phyloP scores from a whole-genome alignment of 2,329 filamentous ascomycete species.

The Leptographium lundbergii region DNA sequence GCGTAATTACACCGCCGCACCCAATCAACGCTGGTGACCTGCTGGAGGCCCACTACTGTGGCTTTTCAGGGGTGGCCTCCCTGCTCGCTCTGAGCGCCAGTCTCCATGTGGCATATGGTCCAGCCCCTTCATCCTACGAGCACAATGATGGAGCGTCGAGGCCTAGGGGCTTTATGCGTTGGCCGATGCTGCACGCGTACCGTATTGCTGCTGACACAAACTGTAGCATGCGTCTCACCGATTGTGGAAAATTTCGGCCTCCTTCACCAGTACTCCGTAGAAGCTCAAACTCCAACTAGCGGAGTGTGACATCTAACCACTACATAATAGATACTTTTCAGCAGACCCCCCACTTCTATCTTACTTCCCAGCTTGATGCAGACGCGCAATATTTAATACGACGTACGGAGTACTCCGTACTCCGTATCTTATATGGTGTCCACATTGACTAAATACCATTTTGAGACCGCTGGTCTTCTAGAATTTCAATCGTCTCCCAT shows the following conservation, averaged over 20 bases:
- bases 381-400: neutral
- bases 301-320: neutral
- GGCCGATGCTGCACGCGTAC: neutral
- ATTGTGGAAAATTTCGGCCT: neutral
- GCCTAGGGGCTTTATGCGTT: neutral
- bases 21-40: neutral
- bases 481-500: neutral
- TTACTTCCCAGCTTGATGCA: neutral
- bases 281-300: neutral
- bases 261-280: neutral
- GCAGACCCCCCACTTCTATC: neutral
- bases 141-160: neutral
- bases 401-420: too few relatives aligned
- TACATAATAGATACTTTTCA: neutral
- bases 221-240: too few relatives aligned
- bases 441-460: neutral
- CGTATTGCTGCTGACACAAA: neutral
- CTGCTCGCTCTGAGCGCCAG: neutral
- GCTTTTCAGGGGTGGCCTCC: conserved; percentile 1
- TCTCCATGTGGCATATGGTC: neutral
- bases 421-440: neutral
- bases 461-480: neutral
- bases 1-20: neutral
- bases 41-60: neutral
- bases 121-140: neutral